These are phyloP conservation scores for Juncus inflexus DNA, from an alignment of 176 grass and related monocot species.

Conservation along the genomic window DNA sequence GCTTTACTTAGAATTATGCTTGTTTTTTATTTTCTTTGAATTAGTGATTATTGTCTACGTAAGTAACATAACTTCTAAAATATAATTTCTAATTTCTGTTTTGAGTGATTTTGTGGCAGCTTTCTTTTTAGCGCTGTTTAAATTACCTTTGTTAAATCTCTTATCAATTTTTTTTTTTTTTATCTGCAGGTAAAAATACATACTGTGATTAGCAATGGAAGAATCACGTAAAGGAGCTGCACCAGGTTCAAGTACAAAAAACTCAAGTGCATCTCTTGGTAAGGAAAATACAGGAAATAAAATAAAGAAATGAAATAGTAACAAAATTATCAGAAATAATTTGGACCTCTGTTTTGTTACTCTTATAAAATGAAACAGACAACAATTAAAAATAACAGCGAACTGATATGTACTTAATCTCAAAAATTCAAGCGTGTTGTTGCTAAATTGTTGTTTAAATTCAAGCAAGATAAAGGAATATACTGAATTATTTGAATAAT, in stretches of 20 bases:
- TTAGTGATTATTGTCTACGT: no score
- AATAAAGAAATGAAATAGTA: no score
- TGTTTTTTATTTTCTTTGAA: no score
- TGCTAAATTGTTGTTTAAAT: background rate
- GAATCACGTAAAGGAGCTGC: constrained; percentile 57
- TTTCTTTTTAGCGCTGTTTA: background rate
- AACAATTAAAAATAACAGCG: background rate
- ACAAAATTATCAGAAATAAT: no score
- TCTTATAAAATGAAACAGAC: background rate
- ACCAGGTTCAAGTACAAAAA: constrained; percentile 37
- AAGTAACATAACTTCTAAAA: no score
- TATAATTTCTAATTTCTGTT: no score
- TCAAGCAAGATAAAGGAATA: background rate
- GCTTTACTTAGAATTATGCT: no score
- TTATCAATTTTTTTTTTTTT: background rate
- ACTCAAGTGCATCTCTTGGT: constrained; percentile 56
- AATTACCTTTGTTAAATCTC: background rate
- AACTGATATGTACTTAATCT: background rate
- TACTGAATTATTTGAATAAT: background rate
- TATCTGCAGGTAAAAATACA: background rate
- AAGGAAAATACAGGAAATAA: constrained; percentile 6
- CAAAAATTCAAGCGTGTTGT: constrained; percentile 3
- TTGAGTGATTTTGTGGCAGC: background rate
- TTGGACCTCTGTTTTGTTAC: background rate
- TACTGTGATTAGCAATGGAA: constrained; percentile 36